Conservation (phyloP, 768 basidiomycete species). For the Sarcodon sp. region DNA sequence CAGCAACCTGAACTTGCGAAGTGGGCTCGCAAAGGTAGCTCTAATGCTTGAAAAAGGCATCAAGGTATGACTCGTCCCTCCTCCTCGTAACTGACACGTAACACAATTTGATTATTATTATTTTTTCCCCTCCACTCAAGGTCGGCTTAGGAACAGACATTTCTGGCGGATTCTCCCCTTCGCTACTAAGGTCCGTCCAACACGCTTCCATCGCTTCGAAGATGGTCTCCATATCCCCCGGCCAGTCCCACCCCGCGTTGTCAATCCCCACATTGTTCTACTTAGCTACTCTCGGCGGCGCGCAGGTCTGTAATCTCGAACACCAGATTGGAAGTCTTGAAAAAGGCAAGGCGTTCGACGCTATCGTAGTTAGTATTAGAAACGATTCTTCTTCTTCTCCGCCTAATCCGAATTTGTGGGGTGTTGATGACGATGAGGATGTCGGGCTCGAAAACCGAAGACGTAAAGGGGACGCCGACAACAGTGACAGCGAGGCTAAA, state of each 20-base stretch:
- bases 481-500: conserved; percentile 5
- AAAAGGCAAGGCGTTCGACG: conserved; percentile 83
- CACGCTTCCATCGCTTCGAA: conserved; percentile 76
- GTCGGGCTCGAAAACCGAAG: conserved; percentile 6
- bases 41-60: conserved; percentile 71
- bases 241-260: conserved; percentile 19
- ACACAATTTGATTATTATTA: not conserved
- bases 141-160: conserved; percentile 93
- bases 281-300: conserved; percentile 89
- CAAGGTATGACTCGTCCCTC: conserved; percentile 40
- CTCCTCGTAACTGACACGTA: not conserved
- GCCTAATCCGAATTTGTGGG: conserved; percentile 49
- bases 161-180: conserved; percentile 76
- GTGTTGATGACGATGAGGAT: conserved; percentile 21
- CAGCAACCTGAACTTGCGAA: conserved; percentile 85
- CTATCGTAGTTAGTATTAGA: conserved; percentile 55
- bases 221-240: conserved; percentile 40
- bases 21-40: conserved; percentile 74
- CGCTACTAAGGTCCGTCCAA: conserved; percentile 65
- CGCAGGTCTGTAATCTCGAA: conserved; percentile 64
- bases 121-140: conserved; percentile 22
- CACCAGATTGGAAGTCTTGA: conserved; percentile 64
- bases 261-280: conserved; percentile 68
- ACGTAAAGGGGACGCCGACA: conserved; percentile 1
- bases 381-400: conserved; percentile 14